A percentile compares a stretch with the other conserved stretches of the same genome.
Conservation (phyloP, 2,329 filamentous ascomycete species). For the Xylaria sp. region DNA sequence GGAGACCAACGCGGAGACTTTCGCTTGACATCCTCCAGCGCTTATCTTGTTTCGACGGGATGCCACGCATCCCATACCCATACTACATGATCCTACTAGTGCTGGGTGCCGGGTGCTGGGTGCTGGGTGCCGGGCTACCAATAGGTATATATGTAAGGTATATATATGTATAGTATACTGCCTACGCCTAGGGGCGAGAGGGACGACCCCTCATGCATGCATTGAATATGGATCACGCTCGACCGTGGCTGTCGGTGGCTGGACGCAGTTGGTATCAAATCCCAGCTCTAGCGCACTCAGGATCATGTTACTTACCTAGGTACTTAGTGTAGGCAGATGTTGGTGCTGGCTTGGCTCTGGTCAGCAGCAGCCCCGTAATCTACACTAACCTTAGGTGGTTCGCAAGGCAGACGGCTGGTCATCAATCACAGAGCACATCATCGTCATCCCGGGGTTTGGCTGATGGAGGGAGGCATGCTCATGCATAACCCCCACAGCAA, state of each 20-base stretch:
- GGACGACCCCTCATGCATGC: not conserved
- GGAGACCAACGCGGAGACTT: not conserved
- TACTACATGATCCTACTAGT: not conserved
- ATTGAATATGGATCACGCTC: conserved; percentile 17
- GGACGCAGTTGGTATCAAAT: conserved; percentile 11
- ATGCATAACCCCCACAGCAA: conserved; percentile 8
- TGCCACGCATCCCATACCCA: not conserved
- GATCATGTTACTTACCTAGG: conserved; percentile 1
- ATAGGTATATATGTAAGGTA: no score
- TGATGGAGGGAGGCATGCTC: conserved; percentile 4
- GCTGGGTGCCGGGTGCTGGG: no score
- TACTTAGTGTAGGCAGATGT: not conserved
- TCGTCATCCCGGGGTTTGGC: not conserved
- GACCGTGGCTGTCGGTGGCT: conserved; percentile 2
- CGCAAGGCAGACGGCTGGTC: not conserved
- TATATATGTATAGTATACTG: not conserved
- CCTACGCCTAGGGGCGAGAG: not conserved
- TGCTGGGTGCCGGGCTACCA: not conserved
- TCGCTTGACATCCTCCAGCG: not conserved
- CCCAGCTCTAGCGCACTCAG: not conserved
- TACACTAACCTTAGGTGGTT: not conserved
- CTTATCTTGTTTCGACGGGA: conserved; percentile 5
- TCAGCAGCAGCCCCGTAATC: conserved; percentile 11
- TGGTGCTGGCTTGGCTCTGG: not conserved
- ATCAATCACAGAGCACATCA: not conserved